Evolutionary conservation across 2,329 filamentous ascomycete species (phyloP), one percentile per base, ranked within the genome.

Genomic region (Hyphodiscus sp.): DNA sequence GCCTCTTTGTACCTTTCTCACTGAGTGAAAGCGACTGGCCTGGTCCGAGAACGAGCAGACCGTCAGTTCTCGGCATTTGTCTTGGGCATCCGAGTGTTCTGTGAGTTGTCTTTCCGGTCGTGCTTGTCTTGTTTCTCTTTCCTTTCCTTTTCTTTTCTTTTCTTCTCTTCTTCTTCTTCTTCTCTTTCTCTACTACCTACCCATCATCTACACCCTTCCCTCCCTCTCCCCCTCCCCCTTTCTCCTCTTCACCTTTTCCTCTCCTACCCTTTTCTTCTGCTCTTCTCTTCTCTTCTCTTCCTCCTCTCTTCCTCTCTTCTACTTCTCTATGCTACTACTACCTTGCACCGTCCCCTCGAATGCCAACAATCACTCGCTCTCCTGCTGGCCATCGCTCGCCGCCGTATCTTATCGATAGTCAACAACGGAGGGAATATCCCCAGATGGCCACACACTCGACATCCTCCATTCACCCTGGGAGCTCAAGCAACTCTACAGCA

Each of bases 21-120:
- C 45, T 26, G 43, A 20, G 23, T 5, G 19, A 44, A 16, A 5
- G 45, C 29, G 30, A 48, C 19, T 38, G 15, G 41, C 41, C 42
- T 44, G 42, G 18, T 47, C 43, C 41, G 46, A 49, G 55, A 58
- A 26, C 4, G 54, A 57, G 58, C 60, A 60, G 55, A 57, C 54
- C 53, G 45, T 49, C 54, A 53, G 13, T 38, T 38, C 33, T 38
- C 33, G 33, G 33, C 33, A 38, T 38, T 38, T 38, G n/a, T n/a
- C n/a, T n/a, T n/a, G n/a, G n/a, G n/a, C n/a, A n/a, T n/a, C n/a
- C n/a, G n/a, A n/a, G n/a, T n/a, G n/a, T n/a, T n/a, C n/a, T n/a
- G n/a, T n/a, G n/a, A n/a, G n/a, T n/a, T n/a, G n/a, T n/a, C n/a
- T n/a, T n/a, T n/a, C n/a, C n/a, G n/a, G n/a, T n/a, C n/a, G n/a